Conservation (phyloP, 164 flowering plant genomes). For the Kalanchoe fedtschenkoi region DNA sequence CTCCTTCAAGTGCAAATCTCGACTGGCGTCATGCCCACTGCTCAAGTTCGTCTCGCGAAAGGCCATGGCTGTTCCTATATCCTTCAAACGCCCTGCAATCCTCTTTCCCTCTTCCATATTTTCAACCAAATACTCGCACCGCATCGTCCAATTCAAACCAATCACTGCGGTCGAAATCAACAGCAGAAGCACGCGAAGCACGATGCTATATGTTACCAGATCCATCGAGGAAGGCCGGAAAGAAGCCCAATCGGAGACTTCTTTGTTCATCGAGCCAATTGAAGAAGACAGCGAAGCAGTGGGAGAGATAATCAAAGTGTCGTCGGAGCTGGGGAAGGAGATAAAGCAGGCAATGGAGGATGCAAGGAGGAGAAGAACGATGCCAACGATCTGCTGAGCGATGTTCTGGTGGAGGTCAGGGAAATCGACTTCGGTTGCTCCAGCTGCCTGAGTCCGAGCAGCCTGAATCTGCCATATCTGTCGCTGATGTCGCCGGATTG, state of each 20-base stretch:
- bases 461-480: no score
- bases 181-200: neutral
- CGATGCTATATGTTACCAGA: constrained; percentile 3
- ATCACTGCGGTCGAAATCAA: neutral
- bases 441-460: no score
- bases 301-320: constrained; percentile 1
- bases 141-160: neutral
- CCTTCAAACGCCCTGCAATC: neutral
- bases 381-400: constrained; percentile 24
- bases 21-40: no score
- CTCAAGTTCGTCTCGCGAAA: no score
- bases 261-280: neutral
- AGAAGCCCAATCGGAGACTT: constrained; percentile 9
- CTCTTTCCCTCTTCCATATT: neutral
- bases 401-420: constrained; percentile 58
- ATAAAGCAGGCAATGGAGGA: constrained; percentile 38
- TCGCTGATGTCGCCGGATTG: no score
- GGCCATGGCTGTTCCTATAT: neutral
- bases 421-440: no score
- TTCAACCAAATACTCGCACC: neutral
- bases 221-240: constrained; percentile 18
- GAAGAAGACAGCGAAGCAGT: neutral
- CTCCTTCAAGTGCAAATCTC: no score
- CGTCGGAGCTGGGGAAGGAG: constrained; percentile 33
- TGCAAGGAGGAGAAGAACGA: constrained; percentile 23